phyloP scores from a whole-genome alignment of 106 monocot species.

The Allium sativum region DNA sequence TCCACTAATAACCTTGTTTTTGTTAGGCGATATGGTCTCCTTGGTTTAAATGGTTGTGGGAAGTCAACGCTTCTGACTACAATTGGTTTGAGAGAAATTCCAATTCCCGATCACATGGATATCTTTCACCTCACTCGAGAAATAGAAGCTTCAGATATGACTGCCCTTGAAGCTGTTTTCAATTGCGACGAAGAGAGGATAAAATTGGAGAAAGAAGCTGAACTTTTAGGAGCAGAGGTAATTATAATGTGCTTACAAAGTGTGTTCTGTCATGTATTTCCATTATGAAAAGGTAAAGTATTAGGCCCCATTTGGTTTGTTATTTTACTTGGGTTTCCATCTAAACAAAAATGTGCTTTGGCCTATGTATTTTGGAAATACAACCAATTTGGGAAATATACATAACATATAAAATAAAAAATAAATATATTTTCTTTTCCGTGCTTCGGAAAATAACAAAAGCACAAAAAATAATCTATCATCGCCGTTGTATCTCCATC shows the following conservation, averaged over 20 bases:
- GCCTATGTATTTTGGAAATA: no score
- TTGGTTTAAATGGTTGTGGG: conserved; percentile 97
- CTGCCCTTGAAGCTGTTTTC: conserved; percentile 80
- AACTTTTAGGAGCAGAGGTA: conserved; percentile 62
- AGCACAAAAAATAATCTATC: no score
- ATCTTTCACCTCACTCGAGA: conserved; percentile 81
- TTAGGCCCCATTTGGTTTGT: no score
- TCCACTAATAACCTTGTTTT: background rate
- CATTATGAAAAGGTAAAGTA: no score
- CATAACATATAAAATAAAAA: no score
- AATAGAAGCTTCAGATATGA: conserved; percentile 98
- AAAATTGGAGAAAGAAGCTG: conserved; percentile 79
- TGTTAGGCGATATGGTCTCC: conserved; percentile 77
- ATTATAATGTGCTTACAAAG: background rate
- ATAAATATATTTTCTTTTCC: no score
- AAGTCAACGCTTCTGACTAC: conserved; percentile 85
- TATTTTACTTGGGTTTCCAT: no score
- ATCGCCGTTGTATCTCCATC: no score
- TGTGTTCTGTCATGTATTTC: no score
- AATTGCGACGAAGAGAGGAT: conserved; percentile 91
- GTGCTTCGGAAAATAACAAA: no score
- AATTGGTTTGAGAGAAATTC: conserved; percentile 77
- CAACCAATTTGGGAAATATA: no score
- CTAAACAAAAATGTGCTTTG: no score
- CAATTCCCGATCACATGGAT: conserved; percentile 97